These are phyloP conservation scores for Hymenoscyphus repandus DNA, from an alignment of 2,329 filamentous ascomycete genomes.

Conservation along the genomic window DNA sequence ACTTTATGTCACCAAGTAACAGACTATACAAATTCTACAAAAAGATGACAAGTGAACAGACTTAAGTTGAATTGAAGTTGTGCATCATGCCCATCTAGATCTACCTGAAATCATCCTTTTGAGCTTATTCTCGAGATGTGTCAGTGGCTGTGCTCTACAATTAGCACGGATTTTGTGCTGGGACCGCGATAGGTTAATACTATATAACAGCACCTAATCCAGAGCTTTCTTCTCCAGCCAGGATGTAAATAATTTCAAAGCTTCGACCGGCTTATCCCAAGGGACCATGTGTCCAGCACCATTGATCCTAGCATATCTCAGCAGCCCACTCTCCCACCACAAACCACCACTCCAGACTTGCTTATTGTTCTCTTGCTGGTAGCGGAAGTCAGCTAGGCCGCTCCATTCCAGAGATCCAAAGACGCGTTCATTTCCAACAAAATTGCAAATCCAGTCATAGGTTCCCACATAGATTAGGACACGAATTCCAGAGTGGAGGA, in stretches of 20 bases:
- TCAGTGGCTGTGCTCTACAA: too few relatives aligned
- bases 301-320: slow-evolving; percentile 19
- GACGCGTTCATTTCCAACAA: slow-evolving; percentile 20
- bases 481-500: slow-evolving; percentile 19
- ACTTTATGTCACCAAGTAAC: too few relatives aligned
- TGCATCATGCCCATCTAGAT: too few relatives aligned
- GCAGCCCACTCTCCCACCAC: slow-evolving; percentile 19
- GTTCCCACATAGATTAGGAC: slow-evolving; percentile 23
- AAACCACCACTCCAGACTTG: slow-evolving; percentile 17
- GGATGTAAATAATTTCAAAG: slow-evolving; percentile 17
- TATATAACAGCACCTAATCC: background rate
- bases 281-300: slow-evolving; percentile 24
- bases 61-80: too few relatives aligned
- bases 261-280: slow-evolving; percentile 21
- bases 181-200: too few relatives aligned
- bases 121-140: too few relatives aligned
- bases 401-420: slow-evolving; percentile 19
- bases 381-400: slow-evolving; percentile 18
- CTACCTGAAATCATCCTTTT: too few relatives aligned
- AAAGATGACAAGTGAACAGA: too few relatives aligned
- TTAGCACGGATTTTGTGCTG: too few relatives aligned
- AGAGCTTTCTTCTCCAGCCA: slow-evolving; percentile 16
- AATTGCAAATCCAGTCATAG: slow-evolving; percentile 25
- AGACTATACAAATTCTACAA: too few relatives aligned
- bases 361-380: slow-evolving; percentile 21